A percentile compares a stretch with the other conserved stretches of the same genome.
phyloP scores from a whole-genome alignment of 306 rosid genomes.

The Senna tora region DNA sequence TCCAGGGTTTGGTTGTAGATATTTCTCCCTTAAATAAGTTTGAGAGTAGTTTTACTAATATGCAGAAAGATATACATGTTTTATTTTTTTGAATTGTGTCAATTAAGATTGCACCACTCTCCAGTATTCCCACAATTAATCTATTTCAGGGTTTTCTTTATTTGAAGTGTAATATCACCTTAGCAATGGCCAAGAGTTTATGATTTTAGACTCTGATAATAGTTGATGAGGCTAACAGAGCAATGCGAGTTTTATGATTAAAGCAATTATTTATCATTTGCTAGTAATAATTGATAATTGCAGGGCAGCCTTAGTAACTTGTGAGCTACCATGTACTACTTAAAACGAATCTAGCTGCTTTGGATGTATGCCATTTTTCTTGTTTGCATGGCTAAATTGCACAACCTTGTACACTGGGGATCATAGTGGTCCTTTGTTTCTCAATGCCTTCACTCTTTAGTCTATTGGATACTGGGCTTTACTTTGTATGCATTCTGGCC shows the following conservation, averaged over 20 bases:
- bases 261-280: not conserved
- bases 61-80: not conserved
- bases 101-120: not conserved
- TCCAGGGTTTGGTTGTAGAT: not conserved
- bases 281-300: constrained; percentile 2
- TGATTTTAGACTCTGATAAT: not conserved
- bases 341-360: not conserved
- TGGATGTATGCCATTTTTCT: constrained; percentile 13
- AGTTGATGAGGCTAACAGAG: not conserved
- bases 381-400: constrained; percentile 15
- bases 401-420: not conserved
- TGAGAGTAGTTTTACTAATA: not conserved
- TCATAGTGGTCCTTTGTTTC: constrained; percentile 6
- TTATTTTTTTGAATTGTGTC: no score
- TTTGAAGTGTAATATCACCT: not conserved
- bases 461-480: not conserved
- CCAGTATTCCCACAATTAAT: not conserved
- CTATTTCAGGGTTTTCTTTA: not conserved
- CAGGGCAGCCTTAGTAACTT: constrained; percentile 2
- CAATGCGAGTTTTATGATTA: not conserved
- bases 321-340: constrained; percentile 9
- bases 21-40: not conserved
- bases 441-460: not conserved
- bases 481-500: not conserved
- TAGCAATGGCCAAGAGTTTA: not conserved